Percentiles rank a stretch among this genome's conserved stretches.
These are phyloP conservation scores for Penicillium soppii DNA, from an alignment of 495 filamentous ascomycete genomes.

Conservation along the genomic window DNA sequence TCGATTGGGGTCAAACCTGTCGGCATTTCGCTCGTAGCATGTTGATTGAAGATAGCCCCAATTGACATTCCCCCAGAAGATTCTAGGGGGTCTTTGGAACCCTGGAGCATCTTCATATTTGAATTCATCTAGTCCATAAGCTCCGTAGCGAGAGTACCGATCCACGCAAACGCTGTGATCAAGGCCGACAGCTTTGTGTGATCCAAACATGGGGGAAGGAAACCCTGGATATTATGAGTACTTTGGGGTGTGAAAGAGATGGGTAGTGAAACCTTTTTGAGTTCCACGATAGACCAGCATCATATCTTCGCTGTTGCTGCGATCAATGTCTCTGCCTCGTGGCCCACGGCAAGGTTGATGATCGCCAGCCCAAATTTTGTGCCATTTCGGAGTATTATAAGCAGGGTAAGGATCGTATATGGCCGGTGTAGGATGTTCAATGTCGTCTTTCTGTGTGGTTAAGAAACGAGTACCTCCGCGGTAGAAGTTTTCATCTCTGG, in stretches of 20 bases:
- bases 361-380: neutral
- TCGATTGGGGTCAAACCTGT: neutral
- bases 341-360: neutral
- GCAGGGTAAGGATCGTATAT: slow-evolving; percentile 4
- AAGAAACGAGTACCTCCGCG: neutral
- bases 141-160: slow-evolving; percentile 44
- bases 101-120: neutral
- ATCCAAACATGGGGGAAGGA: slow-evolving; percentile 40
- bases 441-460: neutral
- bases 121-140: slow-evolving; percentile 45
- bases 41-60: slow-evolving; percentile 3
- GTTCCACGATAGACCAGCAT: slow-evolving; percentile 2
- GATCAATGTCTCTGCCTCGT: neutral
- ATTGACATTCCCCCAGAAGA: neutral
- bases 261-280: neutral
- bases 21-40: slow-evolving; percentile 3
- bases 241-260: neutral
- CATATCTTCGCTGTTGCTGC: slow-evolving; percentile 2
- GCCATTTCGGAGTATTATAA: neutral
- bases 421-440: neutral
- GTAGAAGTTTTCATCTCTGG: neutral
- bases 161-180: slow-evolving; percentile 45
- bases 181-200: slow-evolving; percentile 39
- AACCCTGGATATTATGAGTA: slow-evolving; percentile 12
- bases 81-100: neutral